Conservation (phyloP, 2,329 filamentous ascomycete genomes). For the Ophiostoma ulmi region DNA sequence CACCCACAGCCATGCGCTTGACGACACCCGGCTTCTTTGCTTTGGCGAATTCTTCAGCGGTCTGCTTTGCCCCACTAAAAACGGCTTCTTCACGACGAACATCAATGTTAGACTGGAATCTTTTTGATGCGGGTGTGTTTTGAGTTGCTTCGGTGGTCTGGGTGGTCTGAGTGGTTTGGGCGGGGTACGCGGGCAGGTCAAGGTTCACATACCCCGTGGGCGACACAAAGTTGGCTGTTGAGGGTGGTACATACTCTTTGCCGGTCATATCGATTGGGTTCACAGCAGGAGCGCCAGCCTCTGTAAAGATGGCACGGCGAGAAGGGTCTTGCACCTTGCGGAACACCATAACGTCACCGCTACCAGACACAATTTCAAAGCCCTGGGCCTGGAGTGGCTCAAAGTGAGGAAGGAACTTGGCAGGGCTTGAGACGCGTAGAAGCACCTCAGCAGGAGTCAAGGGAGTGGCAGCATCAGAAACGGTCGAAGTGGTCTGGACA, state of each 20-base stretch:
- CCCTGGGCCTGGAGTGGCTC: slow-evolving; percentile 53
- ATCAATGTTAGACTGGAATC: slow-evolving; percentile 38
- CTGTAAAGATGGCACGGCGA: background rate
- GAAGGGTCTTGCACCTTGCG: slow-evolving; percentile 48
- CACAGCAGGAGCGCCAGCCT: slow-evolving; percentile 31
- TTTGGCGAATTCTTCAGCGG: background rate
- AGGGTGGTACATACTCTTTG: slow-evolving; percentile 36
- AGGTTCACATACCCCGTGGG: slow-evolving; percentile 63
- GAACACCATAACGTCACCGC: slow-evolving; percentile 60
- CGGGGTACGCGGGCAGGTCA: slow-evolving; percentile 39
- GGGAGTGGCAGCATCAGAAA: slow-evolving; percentile 44
- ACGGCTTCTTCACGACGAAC: slow-evolving; percentile 45
- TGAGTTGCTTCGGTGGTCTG: background rate
- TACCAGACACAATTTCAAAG: slow-evolving; percentile 62
- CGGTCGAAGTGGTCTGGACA: slow-evolving; percentile 56
- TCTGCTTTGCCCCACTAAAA: slow-evolving; percentile 39
- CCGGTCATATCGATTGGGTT: slow-evolving; percentile 59
- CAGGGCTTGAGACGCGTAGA: slow-evolving; percentile 55
- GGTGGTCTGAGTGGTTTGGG: background rate
- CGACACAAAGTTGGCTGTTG: slow-evolving; percentile 56
- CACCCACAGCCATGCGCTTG: slow-evolving; percentile 50
- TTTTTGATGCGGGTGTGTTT: background rate
- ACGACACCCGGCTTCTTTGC: slow-evolving; percentile 33
- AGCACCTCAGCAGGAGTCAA: slow-evolving; percentile 57
- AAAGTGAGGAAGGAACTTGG: slow-evolving; percentile 62